Base-by-base conservation (phyloP, 2,329 filamentous ascomycete genomes). In the Cytospora schulzeri region DNA sequence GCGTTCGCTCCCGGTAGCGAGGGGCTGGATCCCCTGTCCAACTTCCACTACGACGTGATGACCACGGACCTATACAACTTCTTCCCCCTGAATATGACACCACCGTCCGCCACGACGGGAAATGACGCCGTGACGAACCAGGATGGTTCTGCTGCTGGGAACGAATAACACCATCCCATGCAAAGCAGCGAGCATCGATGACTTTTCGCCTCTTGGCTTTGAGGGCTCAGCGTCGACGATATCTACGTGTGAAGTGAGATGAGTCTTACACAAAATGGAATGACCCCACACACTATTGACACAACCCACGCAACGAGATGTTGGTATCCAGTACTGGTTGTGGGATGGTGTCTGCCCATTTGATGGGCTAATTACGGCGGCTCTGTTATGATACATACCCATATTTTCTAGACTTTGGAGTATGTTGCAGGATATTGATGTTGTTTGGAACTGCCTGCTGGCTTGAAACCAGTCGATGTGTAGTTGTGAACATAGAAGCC, bases 1-100 rank as follows among this genome's bases (percentile, higher is more conserved):
- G 31, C 54, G 22, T 38, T 58, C 31, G 51, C 55, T 22, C 57
- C 29, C 14, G 59, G 55, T 1, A 38, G 58, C 26, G 65, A 64
- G n/a, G 63, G 57, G 24, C 52, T 67, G 1, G 65, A 67, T 19
- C 65, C 62, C n/a, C 55, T 67, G 31, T 38, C 59, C 33, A 29
- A 62, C 26, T 67, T 65, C 55, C 62, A 67, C 52, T 67, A 71
- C 60, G 72, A 73, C 28, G 70, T 73, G 2, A 51, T 73, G 26
- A 73, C 72, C 3, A 73, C 72, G 9, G 72, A 73, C 35, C 38
- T 73, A 45, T 70, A 69, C 60, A 72, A 70, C 38, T 73, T 73
- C 63, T 73, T 71, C 57, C 66, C 66, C 15, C n/a, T 67, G 22
- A 63, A 66, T n/a, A 62, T 69, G 56, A 66, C 66, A 51, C 67